Evolutionary conservation across 2,329 filamentous ascomycete genomes (phyloP), one percentile per base, ranked within the genome.

Genomic region (Fusarium paranaense): DNA sequence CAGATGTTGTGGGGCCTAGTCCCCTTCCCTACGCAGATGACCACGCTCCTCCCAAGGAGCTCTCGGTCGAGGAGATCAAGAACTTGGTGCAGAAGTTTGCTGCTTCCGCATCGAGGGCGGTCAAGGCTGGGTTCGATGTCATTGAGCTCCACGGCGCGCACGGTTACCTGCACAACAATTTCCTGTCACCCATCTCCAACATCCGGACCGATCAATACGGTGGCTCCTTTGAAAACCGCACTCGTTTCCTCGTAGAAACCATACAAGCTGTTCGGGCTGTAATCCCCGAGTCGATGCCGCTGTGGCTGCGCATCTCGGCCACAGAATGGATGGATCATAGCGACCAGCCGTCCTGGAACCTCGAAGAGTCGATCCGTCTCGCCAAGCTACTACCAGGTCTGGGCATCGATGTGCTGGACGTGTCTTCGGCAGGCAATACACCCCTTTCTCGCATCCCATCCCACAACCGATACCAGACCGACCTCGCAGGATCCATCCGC

Each of bases 81-180:
- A 82, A 85, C 2, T 83, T 94, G 52, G 92, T 95, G 78, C 80
- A 82, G 33, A 87, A 87, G 5, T 96, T 90, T 82, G 89, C 86
- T 3, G 87, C 87, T 1, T 86, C 89, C 0, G 86, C 89, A 0
- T 85, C 86, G 72, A 84, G 91, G 25, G 88, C 94, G 1, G 82
- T 95, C 6, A 84, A 89, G 67, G 92, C 91, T 1, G 94, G 94
- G 0, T 89, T 94, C 57, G 94, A 97, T 79, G 89, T 91, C 8
- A 91, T 97, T 66, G 94, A 97, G 81, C 85, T 90, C 27, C 88
- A 91, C 73, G 86, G 79, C 13, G 90, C 90, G 2, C 91, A 93
- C 74, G 91, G 91, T 5, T 94, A 94, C 77, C 84, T 95, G 1
- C 81, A 92, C 7, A 87, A 88, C 66, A 87, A 92, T 72, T 95